Conservation (phyloP, 75 land plant genomes). For the Picea glauca region DNA sequence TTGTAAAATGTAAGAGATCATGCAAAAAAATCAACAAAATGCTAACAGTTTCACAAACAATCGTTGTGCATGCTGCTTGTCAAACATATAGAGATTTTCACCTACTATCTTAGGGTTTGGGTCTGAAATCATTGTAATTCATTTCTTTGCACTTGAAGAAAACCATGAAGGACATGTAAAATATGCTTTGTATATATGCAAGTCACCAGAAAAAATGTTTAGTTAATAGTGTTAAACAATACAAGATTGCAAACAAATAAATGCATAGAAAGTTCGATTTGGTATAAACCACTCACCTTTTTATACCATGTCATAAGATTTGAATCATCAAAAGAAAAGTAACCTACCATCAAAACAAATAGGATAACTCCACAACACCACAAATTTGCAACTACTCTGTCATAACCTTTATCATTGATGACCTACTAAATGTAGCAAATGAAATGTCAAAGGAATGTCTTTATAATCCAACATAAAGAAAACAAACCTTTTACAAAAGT, state of each 20-base stretch:
- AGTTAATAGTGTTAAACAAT: neutral
- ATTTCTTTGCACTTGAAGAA: slow-evolving; percentile 42
- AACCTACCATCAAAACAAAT: slow-evolving; percentile 83
- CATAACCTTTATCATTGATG: slow-evolving; percentile 76
- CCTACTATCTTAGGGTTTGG: slow-evolving; percentile 57
- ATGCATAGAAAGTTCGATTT: neutral
- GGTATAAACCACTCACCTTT: slow-evolving; percentile 31
- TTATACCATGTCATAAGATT: slow-evolving; percentile 62
- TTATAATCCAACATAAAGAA: neutral
- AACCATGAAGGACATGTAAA: slow-evolving; percentile 63
- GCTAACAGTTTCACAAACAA: neutral
- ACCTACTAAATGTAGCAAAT: slow-evolving; percentile 30
- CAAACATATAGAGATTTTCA: neutral
- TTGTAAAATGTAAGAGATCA: neutral
- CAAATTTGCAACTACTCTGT: slow-evolving; percentile 75
- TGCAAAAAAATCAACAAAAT: neutral
- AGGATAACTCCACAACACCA: slow-evolving; percentile 92
- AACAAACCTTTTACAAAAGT: neutral
- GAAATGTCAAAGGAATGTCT: neutral
- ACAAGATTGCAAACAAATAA: neutral
- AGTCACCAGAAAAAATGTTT: neutral
- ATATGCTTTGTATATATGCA: slow-evolving; percentile 54
- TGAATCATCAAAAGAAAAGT: slow-evolving; percentile 76
- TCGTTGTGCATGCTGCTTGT: neutral
- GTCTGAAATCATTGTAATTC: slow-evolving; percentile 45